Evolutionary conservation across 1,284 basidiomycete species (phyloP).

Genomic region (Marasmius oreades): DNA sequence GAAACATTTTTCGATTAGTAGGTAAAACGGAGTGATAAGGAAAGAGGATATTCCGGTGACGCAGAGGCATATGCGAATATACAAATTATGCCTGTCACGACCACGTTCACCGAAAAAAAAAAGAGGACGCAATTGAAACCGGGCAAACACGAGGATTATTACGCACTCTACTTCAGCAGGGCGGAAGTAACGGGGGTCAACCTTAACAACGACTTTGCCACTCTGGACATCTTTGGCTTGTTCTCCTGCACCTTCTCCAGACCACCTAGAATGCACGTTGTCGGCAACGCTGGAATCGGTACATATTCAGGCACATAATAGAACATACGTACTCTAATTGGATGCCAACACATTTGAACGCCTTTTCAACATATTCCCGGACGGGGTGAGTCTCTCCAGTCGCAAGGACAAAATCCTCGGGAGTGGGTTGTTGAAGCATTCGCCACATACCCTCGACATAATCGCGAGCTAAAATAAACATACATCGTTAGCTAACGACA

Average conservation of each 20-base stretch:
- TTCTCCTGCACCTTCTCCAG: slow-evolving; percentile 70
- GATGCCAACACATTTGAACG: slow-evolving; percentile 69
- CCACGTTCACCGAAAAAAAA: too few relatives aligned
- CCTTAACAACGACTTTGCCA: slow-evolving; percentile 69
- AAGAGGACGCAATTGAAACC: too few relatives aligned
- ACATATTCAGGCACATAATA: slow-evolving; percentile 4
- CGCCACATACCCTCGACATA: slow-evolving; percentile 95
- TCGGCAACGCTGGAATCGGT: not conserved
- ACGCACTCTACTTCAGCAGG: slow-evolving; percentile 91
- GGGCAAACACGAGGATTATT: slow-evolving; percentile 6
- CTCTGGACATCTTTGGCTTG: slow-evolving; percentile 68
- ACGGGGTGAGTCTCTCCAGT: slow-evolving; percentile 92
- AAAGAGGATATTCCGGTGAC: not conserved
- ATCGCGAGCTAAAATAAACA: slow-evolving; percentile 57
- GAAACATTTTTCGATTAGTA: not conserved
- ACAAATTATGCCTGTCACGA: too few relatives aligned
- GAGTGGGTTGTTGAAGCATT: slow-evolving; percentile 80
- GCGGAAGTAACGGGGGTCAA: slow-evolving; percentile 82
- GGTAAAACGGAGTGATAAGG: not conserved
- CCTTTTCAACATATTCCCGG: slow-evolving; percentile 84
- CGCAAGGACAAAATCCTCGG: slow-evolving; percentile 89
- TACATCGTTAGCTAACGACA: not conserved
- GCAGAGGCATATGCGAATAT: not conserved
- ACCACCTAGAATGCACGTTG: slow-evolving; percentile 52
- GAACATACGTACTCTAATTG: slow-evolving; percentile 50